Conservation (phyloP, 495 filamentous ascomycete genomes). For the Pyrenopolyporus hunteri region DNA sequence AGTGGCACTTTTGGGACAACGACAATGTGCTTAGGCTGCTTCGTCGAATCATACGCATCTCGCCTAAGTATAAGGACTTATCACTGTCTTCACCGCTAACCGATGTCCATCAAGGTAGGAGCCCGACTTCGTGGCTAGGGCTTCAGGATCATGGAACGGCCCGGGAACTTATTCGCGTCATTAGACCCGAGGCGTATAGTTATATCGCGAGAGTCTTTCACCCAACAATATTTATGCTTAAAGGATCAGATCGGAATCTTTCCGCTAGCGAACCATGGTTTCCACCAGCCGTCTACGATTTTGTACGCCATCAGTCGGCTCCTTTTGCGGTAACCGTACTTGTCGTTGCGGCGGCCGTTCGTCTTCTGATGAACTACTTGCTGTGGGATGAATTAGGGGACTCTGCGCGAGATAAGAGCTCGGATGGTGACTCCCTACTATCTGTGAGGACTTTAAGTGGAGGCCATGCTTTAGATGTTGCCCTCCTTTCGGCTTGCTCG, state of each 20-base stretch:
- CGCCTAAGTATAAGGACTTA: slow-evolving; percentile 35
- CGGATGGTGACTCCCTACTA: slow-evolving; percentile 58
- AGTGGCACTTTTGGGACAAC: slow-evolving; percentile 70
- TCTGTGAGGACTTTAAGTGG: slow-evolving; percentile 62
- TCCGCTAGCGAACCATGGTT: slow-evolving; percentile 48
- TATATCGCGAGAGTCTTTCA: slow-evolving; percentile 72
- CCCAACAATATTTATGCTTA: slow-evolving; percentile 69
- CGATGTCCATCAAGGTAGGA: slow-evolving; percentile 69
- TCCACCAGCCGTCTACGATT: slow-evolving; percentile 61
- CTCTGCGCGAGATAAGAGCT: slow-evolving; percentile 37
- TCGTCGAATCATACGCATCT: slow-evolving; percentile 44
- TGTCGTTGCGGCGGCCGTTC: slow-evolving; percentile 60
- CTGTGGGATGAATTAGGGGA: slow-evolving; percentile 59
- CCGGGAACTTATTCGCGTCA: slow-evolving; percentile 68
- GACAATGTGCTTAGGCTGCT: slow-evolving; percentile 54
- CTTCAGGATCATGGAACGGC: slow-evolving; percentile 77
- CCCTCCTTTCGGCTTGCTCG: slow-evolving; percentile 60
- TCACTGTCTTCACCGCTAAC: slow-evolving; percentile 50
- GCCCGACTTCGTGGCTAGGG: slow-evolving; percentile 71
- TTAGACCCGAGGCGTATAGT: slow-evolving; percentile 69
- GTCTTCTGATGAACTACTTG: slow-evolving; percentile 70
- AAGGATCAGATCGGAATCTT: slow-evolving; percentile 64
- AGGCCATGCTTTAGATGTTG: slow-evolving; percentile 68
- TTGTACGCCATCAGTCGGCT: slow-evolving; percentile 61
- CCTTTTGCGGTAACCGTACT: slow-evolving; percentile 61